These are phyloP conservation scores for Beauveria scarabaeidicola DNA, from an alignment of 2,329 filamentous ascomycete species.

Conservation along the genomic window DNA sequence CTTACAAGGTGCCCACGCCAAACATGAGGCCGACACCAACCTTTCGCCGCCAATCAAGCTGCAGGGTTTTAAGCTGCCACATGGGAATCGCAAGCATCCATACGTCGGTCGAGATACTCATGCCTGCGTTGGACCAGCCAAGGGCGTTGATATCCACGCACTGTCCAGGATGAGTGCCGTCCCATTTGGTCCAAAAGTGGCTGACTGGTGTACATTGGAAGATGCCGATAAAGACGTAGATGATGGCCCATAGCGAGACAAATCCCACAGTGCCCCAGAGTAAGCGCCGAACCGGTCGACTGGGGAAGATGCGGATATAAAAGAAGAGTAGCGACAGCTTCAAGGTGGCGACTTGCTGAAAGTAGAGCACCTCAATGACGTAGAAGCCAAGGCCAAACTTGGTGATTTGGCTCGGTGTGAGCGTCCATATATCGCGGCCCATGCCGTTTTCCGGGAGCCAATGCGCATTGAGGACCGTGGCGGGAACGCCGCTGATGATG, in stretches of 20 bases:
- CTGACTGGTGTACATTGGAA: constrained; percentile 32
- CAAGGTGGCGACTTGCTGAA: constrained; percentile 27
- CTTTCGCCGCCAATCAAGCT: constrained; percentile 33
- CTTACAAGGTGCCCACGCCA: constrained; percentile 32
- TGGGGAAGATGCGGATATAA: constrained; percentile 34
- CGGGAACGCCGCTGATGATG: constrained; percentile 16
- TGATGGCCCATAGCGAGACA: constrained; percentile 21
- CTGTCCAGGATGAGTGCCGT: constrained; percentile 28
- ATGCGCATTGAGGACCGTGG: constrained; percentile 17
- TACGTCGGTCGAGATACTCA: constrained; percentile 34
- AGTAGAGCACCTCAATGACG: constrained; percentile 30
- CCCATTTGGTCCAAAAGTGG: constrained; percentile 35
- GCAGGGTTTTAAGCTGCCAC: constrained; percentile 26
- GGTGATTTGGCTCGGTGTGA: constrained; percentile 17
- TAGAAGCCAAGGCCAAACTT: constrained; percentile 24
- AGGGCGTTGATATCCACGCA: constrained; percentile 33
- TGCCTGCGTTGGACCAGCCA: constrained; percentile 33
- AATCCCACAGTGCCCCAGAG: constrained; percentile 26
- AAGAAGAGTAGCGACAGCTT: constrained; percentile 35
- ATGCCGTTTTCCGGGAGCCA: constrained; percentile 19
- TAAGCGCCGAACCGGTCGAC: constrained; percentile 19
- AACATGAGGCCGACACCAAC: constrained; percentile 35
- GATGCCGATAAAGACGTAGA: constrained; percentile 25
- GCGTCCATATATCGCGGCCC: constrained; percentile 28
- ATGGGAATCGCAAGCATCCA: constrained; percentile 35